Conservation (phyloP, 2,329 filamentous ascomycete species). For the Falciphora oryzae region DNA sequence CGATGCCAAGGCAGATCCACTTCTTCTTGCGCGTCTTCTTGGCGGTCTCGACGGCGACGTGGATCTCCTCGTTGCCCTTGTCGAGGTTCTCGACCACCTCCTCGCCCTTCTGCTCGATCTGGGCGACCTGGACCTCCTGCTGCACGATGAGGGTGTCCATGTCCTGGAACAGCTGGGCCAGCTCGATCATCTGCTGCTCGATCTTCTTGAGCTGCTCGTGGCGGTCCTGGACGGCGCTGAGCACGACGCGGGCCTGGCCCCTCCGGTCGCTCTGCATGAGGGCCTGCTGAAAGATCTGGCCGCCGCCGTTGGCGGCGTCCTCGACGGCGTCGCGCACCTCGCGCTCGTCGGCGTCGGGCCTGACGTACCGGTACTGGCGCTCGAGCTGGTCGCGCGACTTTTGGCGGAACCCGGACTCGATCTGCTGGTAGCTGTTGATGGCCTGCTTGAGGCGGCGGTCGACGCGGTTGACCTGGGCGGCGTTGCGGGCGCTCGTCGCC, state of each 20-base stretch:
- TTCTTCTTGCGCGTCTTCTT: conserved; percentile 83
- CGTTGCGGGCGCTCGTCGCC: conserved; percentile 65
- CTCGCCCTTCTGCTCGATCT: conserved; percentile 83
- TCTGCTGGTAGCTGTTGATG: conserved; percentile 74
- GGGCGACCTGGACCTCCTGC: conserved; percentile 72
- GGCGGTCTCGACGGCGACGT: conserved; percentile 75
- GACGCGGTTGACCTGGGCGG: conserved; percentile 73
- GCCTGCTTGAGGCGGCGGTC: conserved; percentile 74
- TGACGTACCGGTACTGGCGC: conserved; percentile 85
- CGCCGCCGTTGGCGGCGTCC: conserved; percentile 60
- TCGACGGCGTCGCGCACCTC: conserved; percentile 76
- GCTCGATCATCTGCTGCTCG: conserved; percentile 80
- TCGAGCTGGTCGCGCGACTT: conserved; percentile 78
- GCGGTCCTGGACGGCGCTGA: conserved; percentile 74
- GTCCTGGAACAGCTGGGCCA: conserved; percentile 83
- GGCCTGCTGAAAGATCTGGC: conserved; percentile 83
- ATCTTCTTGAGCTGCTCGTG: conserved; percentile 89
- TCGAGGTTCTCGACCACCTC: conserved; percentile 79
- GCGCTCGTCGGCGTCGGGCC: conserved; percentile 69
- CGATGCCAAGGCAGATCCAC: conserved; percentile 87
- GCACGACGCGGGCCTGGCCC: conserved; percentile 73
- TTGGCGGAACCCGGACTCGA: conserved; percentile 75
- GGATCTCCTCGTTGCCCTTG: conserved; percentile 80
- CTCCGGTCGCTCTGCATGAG: conserved; percentile 75
- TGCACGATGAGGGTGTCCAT: conserved; percentile 80